phyloP scores from a whole-genome alignment of 2,329 filamentous ascomycete genomes.

The Trichoderma breve region DNA sequence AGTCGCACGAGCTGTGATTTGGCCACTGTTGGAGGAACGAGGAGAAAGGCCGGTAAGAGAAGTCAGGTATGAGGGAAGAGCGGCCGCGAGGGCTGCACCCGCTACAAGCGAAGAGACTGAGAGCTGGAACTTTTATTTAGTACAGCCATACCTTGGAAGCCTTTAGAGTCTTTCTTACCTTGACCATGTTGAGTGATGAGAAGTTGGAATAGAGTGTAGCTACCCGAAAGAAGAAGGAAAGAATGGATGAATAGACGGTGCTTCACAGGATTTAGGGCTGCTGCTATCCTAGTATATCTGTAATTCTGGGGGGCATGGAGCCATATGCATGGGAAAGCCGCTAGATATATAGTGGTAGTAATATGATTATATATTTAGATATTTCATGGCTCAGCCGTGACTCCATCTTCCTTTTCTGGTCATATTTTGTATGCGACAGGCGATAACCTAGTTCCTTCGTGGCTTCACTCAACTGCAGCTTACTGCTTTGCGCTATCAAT shows the following conservation, averaged over 20 bases:
- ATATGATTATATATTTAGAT: conserved; percentile 10
- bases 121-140: neutral
- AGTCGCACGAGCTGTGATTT: neutral
- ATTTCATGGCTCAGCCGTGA: neutral
- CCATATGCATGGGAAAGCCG: neutral
- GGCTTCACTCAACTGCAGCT: neutral
- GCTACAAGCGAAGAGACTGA: neutral
- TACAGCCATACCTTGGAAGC: neutral
- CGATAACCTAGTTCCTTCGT: neutral
- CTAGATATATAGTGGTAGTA: conserved; percentile 9
- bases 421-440: neutral
- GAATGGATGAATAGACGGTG: neutral
- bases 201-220: neutral
- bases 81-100: neutral
- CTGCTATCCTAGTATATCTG: neutral
- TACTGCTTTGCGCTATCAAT: conserved; percentile 6
- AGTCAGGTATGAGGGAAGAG: neutral
- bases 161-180: neutral
- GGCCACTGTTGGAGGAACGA: neutral
- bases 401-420: neutral
- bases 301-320: conserved; percentile 2
- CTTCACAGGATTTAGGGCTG: neutral
- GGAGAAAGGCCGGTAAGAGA: neutral
- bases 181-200: neutral
- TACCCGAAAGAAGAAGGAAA: neutral